Percentiles rank a stretch among this genome's conserved stretches.
Conservation (phyloP, 805 yeast genomes). For the Candida suzukii region DNA sequence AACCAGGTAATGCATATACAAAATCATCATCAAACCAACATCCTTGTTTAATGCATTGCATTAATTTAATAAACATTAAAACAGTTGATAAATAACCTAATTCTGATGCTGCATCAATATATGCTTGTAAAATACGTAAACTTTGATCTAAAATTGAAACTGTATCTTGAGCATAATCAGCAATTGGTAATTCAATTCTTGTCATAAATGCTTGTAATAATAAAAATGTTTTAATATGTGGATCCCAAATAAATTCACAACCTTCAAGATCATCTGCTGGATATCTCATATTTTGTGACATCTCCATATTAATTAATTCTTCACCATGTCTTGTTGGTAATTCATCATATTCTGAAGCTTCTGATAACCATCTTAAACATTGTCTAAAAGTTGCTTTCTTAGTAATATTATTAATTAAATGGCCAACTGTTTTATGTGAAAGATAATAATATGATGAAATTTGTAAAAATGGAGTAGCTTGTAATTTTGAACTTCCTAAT, state of each 20-base stretch:
- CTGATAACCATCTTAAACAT: conserved; percentile 53
- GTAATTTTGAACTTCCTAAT: conserved; percentile 39
- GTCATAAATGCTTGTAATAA: conserved; percentile 68
- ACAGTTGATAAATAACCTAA: conserved; percentile 64
- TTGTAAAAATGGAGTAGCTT: conserved; percentile 73
- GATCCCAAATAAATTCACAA: conserved; percentile 74
- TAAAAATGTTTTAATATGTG: conserved; percentile 72
- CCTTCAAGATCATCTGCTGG: conserved; percentile 48
- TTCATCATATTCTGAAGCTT: conserved; percentile 74
- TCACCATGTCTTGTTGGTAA: conserved; percentile 90
- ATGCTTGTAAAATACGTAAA: conserved; percentile 88
- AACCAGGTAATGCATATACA: conserved; percentile 48
- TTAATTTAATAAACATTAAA: conserved; percentile 51
- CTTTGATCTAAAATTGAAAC: conserved; percentile 91
- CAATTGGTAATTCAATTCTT: conserved; percentile 77
- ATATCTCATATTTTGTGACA: conserved; percentile 69
- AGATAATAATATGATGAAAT: conserved; percentile 89
- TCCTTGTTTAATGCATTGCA: conserved; percentile 87
- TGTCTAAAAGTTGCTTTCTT: conserved; percentile 45
- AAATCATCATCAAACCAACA: conserved; percentile 81
- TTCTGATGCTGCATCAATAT: conserved; percentile 84
- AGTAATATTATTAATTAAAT: conserved; percentile 47
- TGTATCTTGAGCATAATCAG: conserved; percentile 92
- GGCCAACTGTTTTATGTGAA: conserved; percentile 82
- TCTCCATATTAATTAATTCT: conserved; percentile 76